Evolutionary conservation across 2,329 filamentous ascomycete genomes (phyloP).

Genomic region (Rugonectria rugulosa): DNA sequence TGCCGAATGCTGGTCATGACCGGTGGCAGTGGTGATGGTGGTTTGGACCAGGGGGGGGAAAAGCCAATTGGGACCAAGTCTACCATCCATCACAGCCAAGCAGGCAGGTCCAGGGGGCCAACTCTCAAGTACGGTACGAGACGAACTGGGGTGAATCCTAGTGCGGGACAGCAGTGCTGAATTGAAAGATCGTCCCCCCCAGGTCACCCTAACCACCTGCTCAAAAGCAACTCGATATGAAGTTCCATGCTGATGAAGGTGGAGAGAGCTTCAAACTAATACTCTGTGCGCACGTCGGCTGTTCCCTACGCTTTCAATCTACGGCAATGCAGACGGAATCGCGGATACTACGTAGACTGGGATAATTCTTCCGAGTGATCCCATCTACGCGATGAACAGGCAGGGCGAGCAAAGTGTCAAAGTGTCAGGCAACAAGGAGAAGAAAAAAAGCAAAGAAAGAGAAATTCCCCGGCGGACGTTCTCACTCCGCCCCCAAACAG

Average conservation of each 20-base stretch:
- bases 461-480: slow-evolving; percentile 7
- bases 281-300: no score
- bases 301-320: no score
- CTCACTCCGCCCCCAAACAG: neutral
- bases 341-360: no score
- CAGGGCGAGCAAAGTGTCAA: neutral
- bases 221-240: no score
- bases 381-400: neutral
- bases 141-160: neutral
- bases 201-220: no score
- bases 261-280: no score
- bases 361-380: neutral
- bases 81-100: neutral
- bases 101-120: no score
- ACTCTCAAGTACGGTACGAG: no score
- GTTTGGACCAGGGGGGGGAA: slow-evolving; percentile 4
- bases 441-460: slow-evolving; percentile 7
- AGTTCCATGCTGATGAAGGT: no score
- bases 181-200: neutral
- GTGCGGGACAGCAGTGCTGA: slow-evolving; percentile 11
- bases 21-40: slow-evolving; percentile 8
- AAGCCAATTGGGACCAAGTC: neutral
- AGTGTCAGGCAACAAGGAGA: neutral
- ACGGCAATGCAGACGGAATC: no score
- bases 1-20: slow-evolving; percentile 13